phyloP scores from a whole-genome alignment of 495 filamentous ascomycete species.

The Lasiosphaeria ovina region DNA sequence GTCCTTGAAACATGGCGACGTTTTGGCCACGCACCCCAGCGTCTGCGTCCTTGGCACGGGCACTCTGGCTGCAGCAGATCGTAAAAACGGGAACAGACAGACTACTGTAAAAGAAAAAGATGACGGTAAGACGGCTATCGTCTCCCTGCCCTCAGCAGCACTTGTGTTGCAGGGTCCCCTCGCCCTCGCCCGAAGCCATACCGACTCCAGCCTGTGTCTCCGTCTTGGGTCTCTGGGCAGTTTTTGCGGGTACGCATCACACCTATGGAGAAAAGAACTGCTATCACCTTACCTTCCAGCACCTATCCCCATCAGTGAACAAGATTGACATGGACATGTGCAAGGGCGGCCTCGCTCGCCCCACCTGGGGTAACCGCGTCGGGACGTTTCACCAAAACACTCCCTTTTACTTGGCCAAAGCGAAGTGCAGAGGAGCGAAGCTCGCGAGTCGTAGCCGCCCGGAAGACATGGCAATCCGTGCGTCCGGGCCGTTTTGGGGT shows the following conservation, averaged over 20 bases:
- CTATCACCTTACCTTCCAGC: too few relatives aligned
- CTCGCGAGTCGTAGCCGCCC: neutral
- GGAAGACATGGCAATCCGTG: slow-evolving; percentile 10
- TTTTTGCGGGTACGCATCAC: too few relatives aligned
- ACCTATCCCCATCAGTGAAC: neutral
- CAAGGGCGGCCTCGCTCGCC: neutral
- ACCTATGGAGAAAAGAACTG: too few relatives aligned
- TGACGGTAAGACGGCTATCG: neutral
- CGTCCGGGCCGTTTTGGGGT: neutral
- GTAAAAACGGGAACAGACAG: slow-evolving; percentile 6
- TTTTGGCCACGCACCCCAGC: slow-evolving; percentile 25
- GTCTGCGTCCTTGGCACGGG: slow-evolving; percentile 8
- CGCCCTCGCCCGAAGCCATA: too few relatives aligned
- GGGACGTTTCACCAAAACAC: slow-evolving; percentile 16
- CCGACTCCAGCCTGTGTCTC: too few relatives aligned
- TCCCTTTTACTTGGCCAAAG: slow-evolving; percentile 2
- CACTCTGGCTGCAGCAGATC: too few relatives aligned
- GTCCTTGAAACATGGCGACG: slow-evolving; percentile 36
- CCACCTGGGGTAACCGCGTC: slow-evolving; percentile 9
- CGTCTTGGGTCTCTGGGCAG: too few relatives aligned
- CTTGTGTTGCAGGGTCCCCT: too few relatives aligned
- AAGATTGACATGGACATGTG: neutral
- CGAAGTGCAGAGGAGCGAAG: neutral
- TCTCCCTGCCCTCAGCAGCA: too few relatives aligned
- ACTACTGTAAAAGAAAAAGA: neutral